Evolutionary conservation across 2,329 filamentous ascomycete species (phyloP).

Genomic region (Pseudogymnoascus sp.): DNA sequence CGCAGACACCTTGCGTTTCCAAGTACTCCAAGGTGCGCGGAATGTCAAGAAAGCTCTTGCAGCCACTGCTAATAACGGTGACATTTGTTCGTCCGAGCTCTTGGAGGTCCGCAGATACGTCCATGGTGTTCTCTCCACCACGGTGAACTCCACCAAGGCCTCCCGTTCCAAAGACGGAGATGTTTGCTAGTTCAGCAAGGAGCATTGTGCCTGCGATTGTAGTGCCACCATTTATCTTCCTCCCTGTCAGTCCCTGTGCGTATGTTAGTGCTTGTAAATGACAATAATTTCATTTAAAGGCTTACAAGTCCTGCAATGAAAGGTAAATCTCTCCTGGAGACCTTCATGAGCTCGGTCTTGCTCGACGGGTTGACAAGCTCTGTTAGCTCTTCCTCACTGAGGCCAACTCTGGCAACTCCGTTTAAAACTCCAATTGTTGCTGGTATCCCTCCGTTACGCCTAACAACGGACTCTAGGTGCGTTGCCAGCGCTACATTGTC

Average conservation of each 20-base stretch:
- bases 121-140: slow-evolving; percentile 76
- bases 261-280: slow-evolving; percentile 7
- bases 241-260: slow-evolving; percentile 52
- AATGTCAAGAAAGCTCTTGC: slow-evolving; percentile 94
- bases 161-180: slow-evolving; percentile 88
- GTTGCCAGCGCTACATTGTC: slow-evolving; percentile 65
- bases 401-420: slow-evolving; percentile 72
- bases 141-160: slow-evolving; percentile 91
- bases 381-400: slow-evolving; percentile 62
- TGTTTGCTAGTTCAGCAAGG: slow-evolving; percentile 75
- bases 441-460: slow-evolving; percentile 71
- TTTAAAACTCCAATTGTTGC: slow-evolving; percentile 85
- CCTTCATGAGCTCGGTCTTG: slow-evolving; percentile 63
- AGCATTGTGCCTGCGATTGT: slow-evolving; percentile 92
- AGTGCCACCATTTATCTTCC: slow-evolving; percentile 74
- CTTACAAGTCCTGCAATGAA: slow-evolving; percentile 69
- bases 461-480: slow-evolving; percentile 71
- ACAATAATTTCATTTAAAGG: slow-evolving; percentile 11
- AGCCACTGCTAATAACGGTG: slow-evolving; percentile 80
- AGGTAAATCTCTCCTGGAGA: slow-evolving; percentile 78
- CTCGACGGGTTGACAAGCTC: slow-evolving; percentile 58
- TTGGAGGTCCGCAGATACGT: slow-evolving; percentile 89
- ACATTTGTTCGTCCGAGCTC: slow-evolving; percentile 86
- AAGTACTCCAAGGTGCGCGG: slow-evolving; percentile 74
- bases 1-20: slow-evolving; percentile 65